A percentile compares a stretch with the other conserved stretches of the same genome.
Evolutionary conservation across 2,329 filamentous ascomycete genomes (phyloP).

Genomic region (Monilinia vaccinii-corymbosi): DNA sequence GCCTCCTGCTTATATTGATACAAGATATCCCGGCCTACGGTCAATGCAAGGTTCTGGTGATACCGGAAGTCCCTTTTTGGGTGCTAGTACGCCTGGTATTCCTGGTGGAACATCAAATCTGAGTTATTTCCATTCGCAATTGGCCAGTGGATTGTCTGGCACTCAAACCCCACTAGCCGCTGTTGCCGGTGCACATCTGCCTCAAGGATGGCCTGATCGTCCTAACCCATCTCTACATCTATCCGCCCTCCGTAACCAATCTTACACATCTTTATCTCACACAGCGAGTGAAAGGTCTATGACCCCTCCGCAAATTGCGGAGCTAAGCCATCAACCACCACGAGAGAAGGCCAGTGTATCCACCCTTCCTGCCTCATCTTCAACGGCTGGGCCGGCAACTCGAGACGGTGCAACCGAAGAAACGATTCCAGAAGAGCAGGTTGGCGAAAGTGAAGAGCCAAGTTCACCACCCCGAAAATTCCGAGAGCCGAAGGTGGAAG

Average conservation of each 20-base stretch:
- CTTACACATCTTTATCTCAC: conserved; percentile 7
- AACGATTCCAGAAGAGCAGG: conserved; percentile 24
- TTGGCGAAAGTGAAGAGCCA: conserved; percentile 24
- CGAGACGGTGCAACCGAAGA: conserved; percentile 37
- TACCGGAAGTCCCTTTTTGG: conserved; percentile 48
- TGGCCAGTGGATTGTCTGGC: conserved; percentile 62
- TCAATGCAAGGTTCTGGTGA: conserved; percentile 32
- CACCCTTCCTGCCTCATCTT: conserved; percentile 47
- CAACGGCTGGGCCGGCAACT: conserved; percentile 48
- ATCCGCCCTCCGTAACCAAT: conserved; percentile 18
- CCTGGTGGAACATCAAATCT: conserved; percentile 68
- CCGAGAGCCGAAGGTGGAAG: conserved; percentile 69
- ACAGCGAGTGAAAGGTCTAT: conserved; percentile 27
- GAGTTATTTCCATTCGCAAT: conserved; percentile 74
- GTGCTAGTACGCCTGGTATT: conserved; percentile 51
- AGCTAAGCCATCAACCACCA: conserved; percentile 33
- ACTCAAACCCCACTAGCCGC: conserved; percentile 72
- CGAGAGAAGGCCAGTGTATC: conserved; percentile 55
- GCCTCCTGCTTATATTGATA: conserved; percentile 34
- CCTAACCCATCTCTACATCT: conserved; percentile 18
- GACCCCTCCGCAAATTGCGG: conserved; percentile 29
- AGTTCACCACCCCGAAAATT: conserved; percentile 41
- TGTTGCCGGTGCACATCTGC: conserved; percentile 61
- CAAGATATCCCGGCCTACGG: conserved; percentile 29
- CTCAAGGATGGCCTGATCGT: conserved; percentile 39